These are phyloP conservation scores for Psilocybe tampanensis DNA, from an alignment of 768 basidiomycete genomes.

Conservation along the genomic window DNA sequence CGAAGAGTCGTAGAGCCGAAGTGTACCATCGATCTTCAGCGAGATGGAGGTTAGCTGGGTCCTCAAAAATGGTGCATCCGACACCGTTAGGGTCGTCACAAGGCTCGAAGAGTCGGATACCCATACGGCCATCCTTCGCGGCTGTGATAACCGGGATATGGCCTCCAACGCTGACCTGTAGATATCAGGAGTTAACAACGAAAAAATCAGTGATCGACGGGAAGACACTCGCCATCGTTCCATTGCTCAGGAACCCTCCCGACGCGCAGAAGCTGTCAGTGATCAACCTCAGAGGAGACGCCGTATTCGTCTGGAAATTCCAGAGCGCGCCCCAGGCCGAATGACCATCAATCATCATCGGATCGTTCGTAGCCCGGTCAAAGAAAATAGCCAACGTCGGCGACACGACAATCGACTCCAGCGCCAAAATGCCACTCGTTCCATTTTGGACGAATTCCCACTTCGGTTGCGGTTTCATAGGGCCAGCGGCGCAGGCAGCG, in stretches of 20 bases:
- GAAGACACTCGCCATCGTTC: constrained; percentile 33
- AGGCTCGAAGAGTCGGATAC: constrained; percentile 39
- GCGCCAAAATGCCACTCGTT: constrained; percentile 22
- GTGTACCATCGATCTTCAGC: constrained; percentile 44
- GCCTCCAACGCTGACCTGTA: constrained; percentile 33
- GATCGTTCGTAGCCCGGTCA: constrained; percentile 32
- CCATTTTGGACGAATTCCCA: constrained; percentile 30
- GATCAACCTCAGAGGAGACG: constrained; percentile 35
- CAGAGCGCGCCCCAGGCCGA: constrained; percentile 47
- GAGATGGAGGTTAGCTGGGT: constrained; percentile 34
- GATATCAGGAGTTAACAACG: constrained; percentile 13
- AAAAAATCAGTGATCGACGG: neutral
- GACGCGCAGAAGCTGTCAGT: constrained; percentile 46
- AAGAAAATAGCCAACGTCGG: constrained; percentile 26
- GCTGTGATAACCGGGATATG: constrained; percentile 28
- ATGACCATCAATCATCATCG: constrained; percentile 40
- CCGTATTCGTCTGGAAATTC: constrained; percentile 40
- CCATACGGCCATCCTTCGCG: constrained; percentile 37
- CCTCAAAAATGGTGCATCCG: constrained; percentile 38
- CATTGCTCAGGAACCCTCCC: constrained; percentile 42
- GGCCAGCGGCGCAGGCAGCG: constrained; percentile 5
- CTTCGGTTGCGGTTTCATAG: constrained; percentile 5
- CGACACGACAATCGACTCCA: constrained; percentile 26
- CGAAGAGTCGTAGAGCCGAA: constrained; percentile 34
- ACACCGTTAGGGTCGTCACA: constrained; percentile 32